A percentile compares a stretch with the other conserved stretches of the same genome.
These are phyloP conservation scores for Talaromyces sp. DNA, from an alignment of 2,329 filamentous ascomycete species.

Conservation along the genomic window DNA sequence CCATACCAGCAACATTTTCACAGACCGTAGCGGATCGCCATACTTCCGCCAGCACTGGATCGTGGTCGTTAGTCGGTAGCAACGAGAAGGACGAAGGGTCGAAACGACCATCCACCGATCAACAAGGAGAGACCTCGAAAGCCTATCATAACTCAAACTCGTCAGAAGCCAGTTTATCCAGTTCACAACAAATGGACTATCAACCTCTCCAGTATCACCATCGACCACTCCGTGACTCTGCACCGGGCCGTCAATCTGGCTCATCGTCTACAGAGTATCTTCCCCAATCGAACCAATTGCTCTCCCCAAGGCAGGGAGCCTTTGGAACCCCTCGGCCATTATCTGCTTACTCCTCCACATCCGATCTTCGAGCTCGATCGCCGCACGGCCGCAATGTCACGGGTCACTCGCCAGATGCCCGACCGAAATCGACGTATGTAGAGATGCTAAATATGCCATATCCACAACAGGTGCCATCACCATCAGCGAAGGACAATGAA, in stretches of 20 bases:
- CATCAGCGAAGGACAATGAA: conserved; percentile 68
- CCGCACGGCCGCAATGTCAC: conserved; percentile 50
- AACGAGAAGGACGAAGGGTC: conserved; percentile 23
- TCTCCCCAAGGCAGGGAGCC: conserved; percentile 51
- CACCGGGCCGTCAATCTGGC: conserved; percentile 19
- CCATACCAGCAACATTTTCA: conserved; percentile 6
- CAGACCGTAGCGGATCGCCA: conserved; percentile 22
- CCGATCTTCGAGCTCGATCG: conserved; percentile 60
- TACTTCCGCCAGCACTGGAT: conserved; percentile 31
- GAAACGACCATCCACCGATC: conserved; percentile 23
- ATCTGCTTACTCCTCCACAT: conserved; percentile 70
- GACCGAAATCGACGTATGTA: conserved; percentile 58
- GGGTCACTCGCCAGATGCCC: conserved; percentile 49
- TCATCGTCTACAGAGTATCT: conserved; percentile 43
- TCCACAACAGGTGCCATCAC: conserved; percentile 67
- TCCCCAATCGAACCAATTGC: conserved; percentile 54
- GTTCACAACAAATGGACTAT: conserved; percentile 33
- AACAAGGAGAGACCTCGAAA: conserved; percentile 18
- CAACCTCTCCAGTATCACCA: conserved; percentile 51
- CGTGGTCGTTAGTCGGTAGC: conserved; percentile 31
- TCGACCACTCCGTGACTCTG: conserved; percentile 39
- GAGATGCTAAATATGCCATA: conserved; percentile 66
- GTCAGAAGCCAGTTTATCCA: conserved; percentile 35
- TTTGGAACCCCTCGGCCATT: conserved; percentile 58
- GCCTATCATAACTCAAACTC: conserved; percentile 26